A percentile compares a stretch with the other conserved stretches of the same genome.
phyloP scores from a whole-genome alignment of 2,329 filamentous ascomycete species.

The Cercospora citrullina region DNA sequence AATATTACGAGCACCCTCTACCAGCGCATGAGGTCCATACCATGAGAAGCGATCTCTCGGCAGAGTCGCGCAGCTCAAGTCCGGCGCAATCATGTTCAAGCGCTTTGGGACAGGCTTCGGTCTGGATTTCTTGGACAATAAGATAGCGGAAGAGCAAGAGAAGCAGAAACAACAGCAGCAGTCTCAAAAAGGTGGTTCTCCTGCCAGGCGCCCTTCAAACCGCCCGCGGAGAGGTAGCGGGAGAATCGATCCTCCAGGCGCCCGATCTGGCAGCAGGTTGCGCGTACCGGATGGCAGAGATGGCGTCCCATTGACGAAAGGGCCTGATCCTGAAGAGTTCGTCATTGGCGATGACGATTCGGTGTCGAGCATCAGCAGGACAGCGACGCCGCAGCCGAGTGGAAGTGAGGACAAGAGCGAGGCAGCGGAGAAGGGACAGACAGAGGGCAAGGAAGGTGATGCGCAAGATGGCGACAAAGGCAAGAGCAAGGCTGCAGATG shows the following conservation, averaged over 20 bases:
- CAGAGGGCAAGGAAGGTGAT: slow-evolving; percentile 30
- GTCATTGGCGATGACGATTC: slow-evolving; percentile 81
- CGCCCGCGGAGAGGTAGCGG: slow-evolving; percentile 47
- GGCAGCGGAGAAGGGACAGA: slow-evolving; percentile 34
- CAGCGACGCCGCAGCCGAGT: slow-evolving; percentile 58
- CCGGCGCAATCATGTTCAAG: slow-evolving; percentile 32
- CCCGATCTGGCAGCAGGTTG: slow-evolving; percentile 29
- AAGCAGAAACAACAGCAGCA: slow-evolving; percentile 59
- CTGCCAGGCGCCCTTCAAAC: slow-evolving; percentile 44
- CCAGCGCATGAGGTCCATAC: slow-evolving; percentile 16
- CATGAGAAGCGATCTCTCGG: slow-evolving; percentile 20
- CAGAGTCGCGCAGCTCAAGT: slow-evolving; percentile 19
- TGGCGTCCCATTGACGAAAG: slow-evolving; percentile 36
- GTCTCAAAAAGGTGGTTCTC: slow-evolving; percentile 15
- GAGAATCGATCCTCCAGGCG: slow-evolving; percentile 35
- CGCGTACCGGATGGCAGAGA: slow-evolving; percentile 29
- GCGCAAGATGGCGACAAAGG: slow-evolving; percentile 32
- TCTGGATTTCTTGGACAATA: slow-evolving; percentile 47
- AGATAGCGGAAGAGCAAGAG: slow-evolving; percentile 89
- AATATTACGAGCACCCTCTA: neutral
- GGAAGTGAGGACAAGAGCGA: slow-evolving; percentile 39
- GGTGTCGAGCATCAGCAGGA: slow-evolving; percentile 59
- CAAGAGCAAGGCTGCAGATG: slow-evolving; percentile 34
- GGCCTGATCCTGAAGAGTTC: slow-evolving; percentile 83
- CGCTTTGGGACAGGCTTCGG: slow-evolving; percentile 39